phyloP scores from a whole-genome alignment of 2,329 filamentous ascomycete genomes.

The Daldinia sp. region DNA sequence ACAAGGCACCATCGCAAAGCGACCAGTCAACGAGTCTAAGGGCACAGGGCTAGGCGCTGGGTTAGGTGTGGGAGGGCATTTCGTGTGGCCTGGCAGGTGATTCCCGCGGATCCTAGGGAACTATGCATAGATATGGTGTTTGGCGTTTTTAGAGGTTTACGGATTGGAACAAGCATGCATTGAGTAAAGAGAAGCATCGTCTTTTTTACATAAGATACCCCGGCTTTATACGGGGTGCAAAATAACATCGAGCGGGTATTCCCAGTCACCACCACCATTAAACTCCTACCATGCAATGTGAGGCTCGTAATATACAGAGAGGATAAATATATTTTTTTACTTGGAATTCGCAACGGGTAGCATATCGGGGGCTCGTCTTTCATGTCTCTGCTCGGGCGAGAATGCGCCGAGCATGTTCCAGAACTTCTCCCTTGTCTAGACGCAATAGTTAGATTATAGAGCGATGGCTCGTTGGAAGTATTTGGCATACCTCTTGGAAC shows the following conservation, averaged over 20 bases:
- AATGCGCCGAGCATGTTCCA: slow-evolving; percentile 53
- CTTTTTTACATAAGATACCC: slow-evolving; percentile 24
- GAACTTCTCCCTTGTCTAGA: slow-evolving; percentile 57
- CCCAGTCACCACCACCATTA: slow-evolving; percentile 43
- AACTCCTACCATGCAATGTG: slow-evolving; percentile 52
- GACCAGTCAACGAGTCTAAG: slow-evolving; percentile 78
- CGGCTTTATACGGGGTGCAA: slow-evolving; percentile 24
- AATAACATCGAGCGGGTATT: slow-evolving; percentile 47
- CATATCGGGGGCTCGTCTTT: slow-evolving; percentile 42
- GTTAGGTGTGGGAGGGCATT: slow-evolving; percentile 68
- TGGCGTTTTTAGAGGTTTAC: slow-evolving; percentile 37
- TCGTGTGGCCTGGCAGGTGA: slow-evolving; percentile 63
- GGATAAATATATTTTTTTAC: slow-evolving; percentile 25
- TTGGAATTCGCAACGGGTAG: slow-evolving; percentile 31
- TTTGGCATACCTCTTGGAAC: slow-evolving; percentile 62
- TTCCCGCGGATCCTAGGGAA: not conserved
- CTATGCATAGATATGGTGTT: slow-evolving; percentile 15
- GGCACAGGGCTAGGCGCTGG: slow-evolving; percentile 61
- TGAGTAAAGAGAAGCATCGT: slow-evolving; percentile 27
- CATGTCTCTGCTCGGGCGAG: slow-evolving; percentile 47
- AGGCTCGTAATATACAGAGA: slow-evolving; percentile 33
- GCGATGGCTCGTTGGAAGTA: not conserved
- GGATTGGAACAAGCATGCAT: slow-evolving; percentile 36
- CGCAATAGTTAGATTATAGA: not conserved
- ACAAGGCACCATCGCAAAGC: slow-evolving; percentile 81